A percentile compares a stretch with the other conserved stretches of the same genome.
Conservation (phyloP, 257 asterid species). For the Parsonsia alboflavescens region DNA sequence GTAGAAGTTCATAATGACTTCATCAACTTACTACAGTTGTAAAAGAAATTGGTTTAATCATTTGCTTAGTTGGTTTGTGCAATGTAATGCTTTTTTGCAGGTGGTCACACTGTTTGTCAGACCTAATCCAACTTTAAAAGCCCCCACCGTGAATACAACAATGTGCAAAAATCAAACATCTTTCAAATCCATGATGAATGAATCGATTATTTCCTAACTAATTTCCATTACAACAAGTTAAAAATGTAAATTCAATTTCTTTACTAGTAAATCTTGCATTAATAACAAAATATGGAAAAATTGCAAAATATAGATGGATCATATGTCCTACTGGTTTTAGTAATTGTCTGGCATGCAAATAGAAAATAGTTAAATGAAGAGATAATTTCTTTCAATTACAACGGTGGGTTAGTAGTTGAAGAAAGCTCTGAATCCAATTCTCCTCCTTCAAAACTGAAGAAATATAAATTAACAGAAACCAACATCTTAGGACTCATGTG, state of each 20-base stretch:
- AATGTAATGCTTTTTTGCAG: not conserved
- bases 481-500: not conserved
- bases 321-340: not conserved
- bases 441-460: not conserved
- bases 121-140: not conserved
- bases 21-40: not conserved
- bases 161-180: not conserved
- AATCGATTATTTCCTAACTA: not conserved
- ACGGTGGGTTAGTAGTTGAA: not conserved
- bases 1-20: not conserved
- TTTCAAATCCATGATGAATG: not conserved
- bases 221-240: not conserved
- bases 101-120: not conserved
- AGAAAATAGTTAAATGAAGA: not conserved
- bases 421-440: not conserved
- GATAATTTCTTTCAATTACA: not conserved
- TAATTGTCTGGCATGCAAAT: not conserved
- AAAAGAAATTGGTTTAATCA: not conserved
- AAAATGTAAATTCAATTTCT: not conserved
- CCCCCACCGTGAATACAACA: not conserved
- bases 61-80: not conserved
- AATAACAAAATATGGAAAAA: not conserved
- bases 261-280: not conserved
- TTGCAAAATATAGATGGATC: not conserved
- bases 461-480: not conserved